Percentiles rank a stretch among this genome's conserved stretches.
Evolutionary conservation across 169 alveolate species (phyloP).

Genomic region (Plasmodium knowlesi): DNA sequence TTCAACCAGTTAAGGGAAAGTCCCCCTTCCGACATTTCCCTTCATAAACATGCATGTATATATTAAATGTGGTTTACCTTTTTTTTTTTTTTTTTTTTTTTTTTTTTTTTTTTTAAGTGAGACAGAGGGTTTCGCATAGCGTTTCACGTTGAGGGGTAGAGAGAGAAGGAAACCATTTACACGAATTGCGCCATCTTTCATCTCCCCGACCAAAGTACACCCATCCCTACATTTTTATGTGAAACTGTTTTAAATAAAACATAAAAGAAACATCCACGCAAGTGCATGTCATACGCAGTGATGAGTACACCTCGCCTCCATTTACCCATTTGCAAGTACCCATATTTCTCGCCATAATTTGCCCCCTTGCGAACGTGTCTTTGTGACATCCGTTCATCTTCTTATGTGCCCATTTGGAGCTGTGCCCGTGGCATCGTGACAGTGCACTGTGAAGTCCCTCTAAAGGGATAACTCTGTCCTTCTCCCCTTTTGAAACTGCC

Average conservation of each 20-base stretch:
- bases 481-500: neutral
- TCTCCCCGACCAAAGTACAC: neutral
- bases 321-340: neutral
- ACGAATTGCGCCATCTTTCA: neutral
- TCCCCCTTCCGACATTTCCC: neutral
- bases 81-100: too few species aligned
- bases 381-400: neutral
- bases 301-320: neutral
- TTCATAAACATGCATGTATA: neutral
- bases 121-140: neutral
- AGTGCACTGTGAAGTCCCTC: neutral
- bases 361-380: neutral
- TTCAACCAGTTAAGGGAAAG: neutral
- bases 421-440: neutral
- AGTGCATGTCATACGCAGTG: neutral
- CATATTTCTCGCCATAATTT: neutral
- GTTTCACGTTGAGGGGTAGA: neutral
- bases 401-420: neutral
- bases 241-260: neutral
- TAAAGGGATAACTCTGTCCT: neutral
- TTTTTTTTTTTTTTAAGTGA: too few species aligned
- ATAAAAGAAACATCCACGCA: neutral
- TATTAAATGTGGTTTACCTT: neutral
- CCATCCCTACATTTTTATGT: neutral
- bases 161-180: neutral